Evolutionary conservation across 1,139 yeast genomes (phyloP).

Genomic region (Groenewaldozyma sp.): DNA sequence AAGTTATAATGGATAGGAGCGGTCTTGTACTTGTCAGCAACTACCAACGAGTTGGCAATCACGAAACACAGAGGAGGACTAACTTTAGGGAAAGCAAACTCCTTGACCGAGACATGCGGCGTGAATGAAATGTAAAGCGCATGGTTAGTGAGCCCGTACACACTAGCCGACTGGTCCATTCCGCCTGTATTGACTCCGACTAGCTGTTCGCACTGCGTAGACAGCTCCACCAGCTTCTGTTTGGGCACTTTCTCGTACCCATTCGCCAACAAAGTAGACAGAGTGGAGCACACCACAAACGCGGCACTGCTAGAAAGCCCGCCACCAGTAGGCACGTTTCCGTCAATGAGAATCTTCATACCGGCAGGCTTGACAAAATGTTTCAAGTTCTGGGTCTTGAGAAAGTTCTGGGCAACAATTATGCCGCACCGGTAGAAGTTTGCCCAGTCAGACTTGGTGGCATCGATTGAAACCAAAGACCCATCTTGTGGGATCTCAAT

Average conservation of each 20-base stretch:
- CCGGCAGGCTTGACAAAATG: slow-evolving; percentile 30
- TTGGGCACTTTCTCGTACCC: slow-evolving; percentile 39
- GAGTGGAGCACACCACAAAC: slow-evolving; percentile 56
- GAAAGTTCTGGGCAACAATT: slow-evolving; percentile 48
- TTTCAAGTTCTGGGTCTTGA: slow-evolving; percentile 22
- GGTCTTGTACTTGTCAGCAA: slow-evolving; percentile 58
- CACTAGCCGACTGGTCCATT: slow-evolving; percentile 69
- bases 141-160: slow-evolving; percentile 54
- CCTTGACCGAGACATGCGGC: slow-evolving; percentile 48
- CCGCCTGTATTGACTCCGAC: slow-evolving; percentile 74
- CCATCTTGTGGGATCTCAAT: slow-evolving; percentile 39
- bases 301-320: slow-evolving; percentile 71
- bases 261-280: slow-evolving; percentile 50
- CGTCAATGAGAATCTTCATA: slow-evolving; percentile 47
- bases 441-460: slow-evolving; percentile 47
- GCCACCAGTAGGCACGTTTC: slow-evolving; percentile 65
- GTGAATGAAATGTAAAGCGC: slow-evolving; percentile 55
- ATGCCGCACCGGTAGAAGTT: slow-evolving; percentile 63
- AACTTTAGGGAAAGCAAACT: slow-evolving; percentile 47
- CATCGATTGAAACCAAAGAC: slow-evolving; percentile 39
- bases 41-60: slow-evolving; percentile 54
- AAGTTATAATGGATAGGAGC: slow-evolving; percentile 63
- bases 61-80: slow-evolving; percentile 45
- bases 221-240: slow-evolving; percentile 47
- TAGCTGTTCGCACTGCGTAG: slow-evolving; percentile 62